Base-by-base conservation (phyloP, 257 asterid genomes). In the Rehmannia glutinosa region DNA sequence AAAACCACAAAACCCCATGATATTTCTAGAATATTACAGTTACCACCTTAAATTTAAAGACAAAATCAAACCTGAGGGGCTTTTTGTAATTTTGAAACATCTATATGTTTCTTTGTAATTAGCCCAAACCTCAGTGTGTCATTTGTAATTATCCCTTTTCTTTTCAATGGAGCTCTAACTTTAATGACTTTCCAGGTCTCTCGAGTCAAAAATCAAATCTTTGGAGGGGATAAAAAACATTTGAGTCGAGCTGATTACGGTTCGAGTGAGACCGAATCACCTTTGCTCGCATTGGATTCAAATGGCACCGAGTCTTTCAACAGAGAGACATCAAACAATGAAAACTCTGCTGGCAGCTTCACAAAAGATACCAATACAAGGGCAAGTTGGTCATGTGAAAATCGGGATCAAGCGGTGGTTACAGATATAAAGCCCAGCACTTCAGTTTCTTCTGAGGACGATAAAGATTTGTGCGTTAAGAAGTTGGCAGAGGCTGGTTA, bases 291-390 rank as follows among this genome's bases (percentile, higher is more conserved):
- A 50, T 35, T 73, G 45, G 81, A 86, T 67, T 84, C 92, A 19
- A 90, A 87, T 45, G 82, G 78, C 49, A 72, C 78, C 11, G 89
- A 77, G 46, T 80, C 80, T 38, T 67, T 64, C 62, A 75, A 77
- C 61, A 84, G 79, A 73, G 89, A 87, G 56, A 63, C 77, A 73
- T 79, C 85, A 1, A 91, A 86, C 47, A 91, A 86, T 41, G 96
- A 82, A 27, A 72, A 77, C 45, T 85, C 95, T 3, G 95, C 92
- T 6, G 87, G 92, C 62, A 92, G 96, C 75, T 85, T 89, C 81
- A 89, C 95, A 0, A 83, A 76, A 49, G 91, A 83, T 58, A 51
- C 83, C 8, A 64, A 75, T 53, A 76, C 75, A 10, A 74, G 71
- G 69, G 64, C 61, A 3, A 81, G 75, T 60, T 79, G 81, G 87